Conservation (phyloP, 1,284 basidiomycete genomes). For the Sporisorium scitamineum region DNA sequence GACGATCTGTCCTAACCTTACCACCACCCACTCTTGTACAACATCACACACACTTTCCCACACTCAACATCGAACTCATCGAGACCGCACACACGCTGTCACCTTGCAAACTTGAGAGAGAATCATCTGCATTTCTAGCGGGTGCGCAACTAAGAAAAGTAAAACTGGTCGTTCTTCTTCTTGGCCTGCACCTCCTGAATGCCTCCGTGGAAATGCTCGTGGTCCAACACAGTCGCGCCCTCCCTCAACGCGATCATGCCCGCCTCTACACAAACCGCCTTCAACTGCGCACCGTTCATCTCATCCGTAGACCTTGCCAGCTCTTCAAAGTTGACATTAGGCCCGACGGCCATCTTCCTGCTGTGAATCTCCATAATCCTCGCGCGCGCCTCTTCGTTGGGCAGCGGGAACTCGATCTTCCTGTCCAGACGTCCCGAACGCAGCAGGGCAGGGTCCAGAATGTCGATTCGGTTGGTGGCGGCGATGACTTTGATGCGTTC, state of each 20-base stretch:
- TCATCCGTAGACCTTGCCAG: slow-evolving; percentile 81
- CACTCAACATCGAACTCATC: not conserved
- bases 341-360: slow-evolving; percentile 88
- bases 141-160: slow-evolving; percentile 46
- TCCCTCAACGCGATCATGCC: slow-evolving; percentile 98
- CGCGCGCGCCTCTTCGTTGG: slow-evolving; percentile 80
- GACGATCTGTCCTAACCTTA: slow-evolving; percentile 31
- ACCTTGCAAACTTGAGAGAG: not conserved
- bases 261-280: slow-evolving; percentile 82
- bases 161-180: slow-evolving; percentile 69
- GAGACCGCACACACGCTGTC: not conserved
- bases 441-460: slow-evolving; percentile 84
- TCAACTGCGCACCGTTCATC: slow-evolving; percentile 78
- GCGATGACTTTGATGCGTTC: slow-evolving; percentile 99
- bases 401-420: slow-evolving; percentile 84
- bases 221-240: slow-evolving; percentile 77
- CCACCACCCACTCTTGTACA: not conserved
- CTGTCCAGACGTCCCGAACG: slow-evolving; percentile 81
- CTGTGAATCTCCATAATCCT: slow-evolving; percentile 84
- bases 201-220: slow-evolving; percentile 69
- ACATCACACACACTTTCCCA: not conserved
- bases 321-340: slow-evolving; percentile 82
- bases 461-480: slow-evolving; percentile 98
- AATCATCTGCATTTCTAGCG: not conserved
- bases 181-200: slow-evolving; percentile 69